Percentiles rank a stretch among this genome's conserved stretches.
phyloP scores from a whole-genome alignment of 345 rosid genomes.

The Eucalyptus shirleyi region DNA sequence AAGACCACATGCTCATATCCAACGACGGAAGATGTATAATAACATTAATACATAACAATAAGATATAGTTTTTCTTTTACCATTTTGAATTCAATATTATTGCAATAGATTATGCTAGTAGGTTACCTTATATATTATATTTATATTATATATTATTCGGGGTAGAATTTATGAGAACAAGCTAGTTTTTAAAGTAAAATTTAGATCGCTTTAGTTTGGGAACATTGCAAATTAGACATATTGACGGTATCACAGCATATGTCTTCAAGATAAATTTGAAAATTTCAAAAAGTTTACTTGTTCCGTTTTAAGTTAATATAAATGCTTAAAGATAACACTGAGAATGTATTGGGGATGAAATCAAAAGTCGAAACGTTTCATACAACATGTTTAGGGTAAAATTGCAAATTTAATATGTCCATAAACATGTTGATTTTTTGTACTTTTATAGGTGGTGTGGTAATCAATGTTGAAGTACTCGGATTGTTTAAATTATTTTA shows the following conservation, averaged over 20 bases:
- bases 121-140: too few relatives aligned
- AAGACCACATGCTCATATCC: background rate
- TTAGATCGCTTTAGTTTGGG: background rate
- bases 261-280: background rate
- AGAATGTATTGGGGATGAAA: background rate
- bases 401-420: background rate
- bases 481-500: background rate
- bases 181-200: background rate
- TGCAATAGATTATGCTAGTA: background rate
- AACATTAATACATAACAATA: background rate
- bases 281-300: fast-evolving
- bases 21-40: background rate
- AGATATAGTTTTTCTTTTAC: background rate
- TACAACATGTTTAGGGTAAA: background rate
- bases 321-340: background rate
- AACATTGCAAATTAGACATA: background rate
- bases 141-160: background rate
- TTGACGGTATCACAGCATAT: background rate
- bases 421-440: background rate
- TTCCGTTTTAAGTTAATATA: background rate
- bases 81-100: background rate
- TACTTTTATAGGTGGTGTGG: background rate
- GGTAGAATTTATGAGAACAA: background rate
- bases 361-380: background rate
- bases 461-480: background rate